Evolutionary conservation across 805 yeast species (phyloP), one percentile per base, ranked within the genome.

Genomic region (Saturnispora galanensis): DNA sequence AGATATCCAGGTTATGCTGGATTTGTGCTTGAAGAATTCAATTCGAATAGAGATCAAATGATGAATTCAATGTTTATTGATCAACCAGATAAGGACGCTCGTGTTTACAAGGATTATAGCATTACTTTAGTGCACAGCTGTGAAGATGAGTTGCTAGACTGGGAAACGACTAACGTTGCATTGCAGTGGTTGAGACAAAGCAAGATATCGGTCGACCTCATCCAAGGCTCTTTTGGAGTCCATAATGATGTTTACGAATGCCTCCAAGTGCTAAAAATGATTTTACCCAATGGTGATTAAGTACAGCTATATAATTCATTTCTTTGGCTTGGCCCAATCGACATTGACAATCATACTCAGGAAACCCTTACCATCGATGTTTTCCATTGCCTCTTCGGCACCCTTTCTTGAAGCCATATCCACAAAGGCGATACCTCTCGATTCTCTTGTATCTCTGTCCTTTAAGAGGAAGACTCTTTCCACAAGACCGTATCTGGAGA

Each of bases 381-480:
- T 62, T 50, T 83, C 79, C 66, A 83, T 70, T 42, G 96, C 97
- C 52, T 62, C 64, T 66, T 84, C 81, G 37, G 97, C 98, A 54
- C 68, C 69, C 47, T 65, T 63, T 59, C 78, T 78, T 46, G 79
- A 73, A 48, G 73, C 76, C 63, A 84, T 84, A 49, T 90, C 81
- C 52, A 89, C 94, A 65, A 86, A 93, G 5, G 97, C 97, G 65
- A 90, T 79, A 60, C 99, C 99, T 69, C 87, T 84, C 38, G 96
- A 84, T 65, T 81, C 82, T 52, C 95, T 93, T 26, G 97, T 93
- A 57, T 84, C 95, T 69, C 87, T 83, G 69, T 88, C 85, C 70
- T 85, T 84, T 48, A 88, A 88, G 47, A 93, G 73, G 51, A 83
- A 82, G 53, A 84, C 84, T 68, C 96, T 83, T 57, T 76, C 77